Evolutionary conservation across 2,329 filamentous ascomycete species (phyloP).

Genomic region (Hypoxylon sp.): DNA sequence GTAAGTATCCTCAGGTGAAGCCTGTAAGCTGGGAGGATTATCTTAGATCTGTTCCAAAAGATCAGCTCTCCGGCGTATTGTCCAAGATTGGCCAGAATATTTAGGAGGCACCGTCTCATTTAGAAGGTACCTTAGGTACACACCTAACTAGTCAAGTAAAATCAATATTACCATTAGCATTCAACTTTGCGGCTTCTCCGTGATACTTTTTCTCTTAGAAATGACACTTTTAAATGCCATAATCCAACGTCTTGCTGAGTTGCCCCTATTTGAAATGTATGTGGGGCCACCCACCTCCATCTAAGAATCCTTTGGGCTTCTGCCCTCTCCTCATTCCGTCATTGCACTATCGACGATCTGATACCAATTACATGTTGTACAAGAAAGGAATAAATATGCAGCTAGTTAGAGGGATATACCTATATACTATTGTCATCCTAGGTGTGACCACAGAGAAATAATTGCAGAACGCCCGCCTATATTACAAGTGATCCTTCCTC

Average conservation of each 20-base stretch:
- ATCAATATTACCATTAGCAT: background rate
- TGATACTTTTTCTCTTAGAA: background rate
- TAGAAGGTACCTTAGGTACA: background rate
- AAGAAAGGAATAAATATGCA: background rate
- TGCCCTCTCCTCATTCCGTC: background rate
- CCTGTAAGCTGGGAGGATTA: slow-evolving; percentile 35
- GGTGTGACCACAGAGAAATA: background rate
- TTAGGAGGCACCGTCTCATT: background rate
- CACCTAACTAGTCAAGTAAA: background rate
- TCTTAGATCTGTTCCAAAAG: slow-evolving; percentile 18
- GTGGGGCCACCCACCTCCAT: background rate
- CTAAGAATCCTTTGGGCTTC: background rate
- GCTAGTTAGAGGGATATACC: background rate
- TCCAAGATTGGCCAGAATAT: slow-evolving; percentile 9
- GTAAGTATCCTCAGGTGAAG: slow-evolving; percentile 38
- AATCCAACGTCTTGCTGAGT: background rate
- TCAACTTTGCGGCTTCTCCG: background rate
- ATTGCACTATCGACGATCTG: background rate
- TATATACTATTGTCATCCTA: background rate
- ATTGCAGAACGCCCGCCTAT: background rate
- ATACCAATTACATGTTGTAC: background rate
- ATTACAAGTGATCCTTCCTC: background rate
- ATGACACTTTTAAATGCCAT: background rate
- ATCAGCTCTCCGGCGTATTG: slow-evolving; percentile 10
- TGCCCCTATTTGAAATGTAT: background rate